Conservation (phyloP, 1,284 basidiomycete genomes). For the Ceratobasidium sp. region DNA sequence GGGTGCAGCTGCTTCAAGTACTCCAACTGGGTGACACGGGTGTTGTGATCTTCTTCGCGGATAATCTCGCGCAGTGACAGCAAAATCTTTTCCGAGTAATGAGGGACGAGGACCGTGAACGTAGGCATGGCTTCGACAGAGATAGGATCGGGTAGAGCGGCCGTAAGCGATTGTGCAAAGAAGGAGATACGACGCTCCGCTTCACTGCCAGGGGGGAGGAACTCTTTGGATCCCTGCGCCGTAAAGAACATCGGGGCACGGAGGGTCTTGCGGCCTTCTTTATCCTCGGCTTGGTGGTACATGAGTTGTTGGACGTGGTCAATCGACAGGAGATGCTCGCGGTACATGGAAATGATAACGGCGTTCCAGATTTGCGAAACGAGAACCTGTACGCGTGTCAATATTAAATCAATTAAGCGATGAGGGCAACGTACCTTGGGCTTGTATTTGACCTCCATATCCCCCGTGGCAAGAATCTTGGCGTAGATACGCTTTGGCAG, state of each 20-base stretch:
- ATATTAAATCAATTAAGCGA: background rate
- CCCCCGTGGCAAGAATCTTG: slow-evolving; percentile 86
- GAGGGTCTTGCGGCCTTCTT: slow-evolving; percentile 84
- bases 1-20: slow-evolving; percentile 99
- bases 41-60: slow-evolving; percentile 94
- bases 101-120: slow-evolving; percentile 94
- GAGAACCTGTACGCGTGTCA: slow-evolving; percentile 66
- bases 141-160: slow-evolving; percentile 85
- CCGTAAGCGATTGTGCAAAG: slow-evolving; percentile 94
- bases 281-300: slow-evolving; percentile 88
- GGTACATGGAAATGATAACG: slow-evolving; percentile 99
- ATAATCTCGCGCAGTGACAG: slow-evolving; percentile 95
- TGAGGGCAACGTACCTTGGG: slow-evolving; percentile 71
- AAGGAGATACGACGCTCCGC: slow-evolving; percentile 96
- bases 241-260: slow-evolving; percentile 96
- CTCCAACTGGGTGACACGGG: slow-evolving; percentile 91
- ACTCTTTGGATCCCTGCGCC: slow-evolving; percentile 88
- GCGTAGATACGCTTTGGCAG: slow-evolving; percentile 94
- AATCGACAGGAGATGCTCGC: slow-evolving; percentile 93
- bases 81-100: slow-evolving; percentile 97
- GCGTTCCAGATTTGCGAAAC: slow-evolving; percentile 99
- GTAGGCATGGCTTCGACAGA: slow-evolving; percentile 97
- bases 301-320: slow-evolving; percentile 94
- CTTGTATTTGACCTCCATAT: slow-evolving; percentile 98
- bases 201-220: slow-evolving; percentile 92